Percentiles rank a stretch among this genome's conserved stretches.
Evolutionary conservation across 2,329 filamentous ascomycete genomes (phyloP).

Genomic region (Neoarthrinium moseri): DNA sequence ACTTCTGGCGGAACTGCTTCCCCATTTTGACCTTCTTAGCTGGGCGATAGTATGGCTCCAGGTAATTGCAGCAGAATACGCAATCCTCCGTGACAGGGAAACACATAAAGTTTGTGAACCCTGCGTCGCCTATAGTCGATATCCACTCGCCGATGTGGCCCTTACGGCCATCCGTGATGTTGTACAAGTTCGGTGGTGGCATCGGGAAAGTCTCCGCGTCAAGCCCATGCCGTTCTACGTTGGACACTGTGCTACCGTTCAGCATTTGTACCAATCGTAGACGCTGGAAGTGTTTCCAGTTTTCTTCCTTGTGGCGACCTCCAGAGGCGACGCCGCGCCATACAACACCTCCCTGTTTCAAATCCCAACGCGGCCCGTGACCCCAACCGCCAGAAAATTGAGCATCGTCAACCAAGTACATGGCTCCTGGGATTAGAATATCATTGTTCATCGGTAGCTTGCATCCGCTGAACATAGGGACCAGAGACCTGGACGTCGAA

Average conservation of each 20-base stretch:
- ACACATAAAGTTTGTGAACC: slow-evolving; percentile 27
- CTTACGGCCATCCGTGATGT: slow-evolving; percentile 33
- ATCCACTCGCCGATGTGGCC: slow-evolving; percentile 25
- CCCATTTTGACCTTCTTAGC: slow-evolving; percentile 25
- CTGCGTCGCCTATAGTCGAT: slow-evolving; percentile 20
- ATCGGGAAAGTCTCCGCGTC: slow-evolving; percentile 49
- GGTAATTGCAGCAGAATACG: slow-evolving; percentile 19
- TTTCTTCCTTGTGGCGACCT: slow-evolving; percentile 49
- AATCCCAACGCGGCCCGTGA: slow-evolving; percentile 56
- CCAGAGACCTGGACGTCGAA: slow-evolving; percentile 46
- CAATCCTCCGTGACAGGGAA: slow-evolving; percentile 18
- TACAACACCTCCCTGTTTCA: slow-evolving; percentile 54
- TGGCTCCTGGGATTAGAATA: slow-evolving; percentile 59
- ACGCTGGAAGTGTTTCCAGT: slow-evolving; percentile 69
- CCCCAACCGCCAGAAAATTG: slow-evolving; percentile 56
- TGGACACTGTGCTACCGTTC: slow-evolving; percentile 57
- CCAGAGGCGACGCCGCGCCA: slow-evolving; percentile 68
- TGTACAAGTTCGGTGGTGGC: slow-evolving; percentile 39
- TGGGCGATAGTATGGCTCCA: slow-evolving; percentile 18
- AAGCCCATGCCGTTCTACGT: slow-evolving; percentile 39
- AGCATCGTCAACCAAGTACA: slow-evolving; percentile 59
- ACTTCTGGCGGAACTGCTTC: slow-evolving; percentile 46
- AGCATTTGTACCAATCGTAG: slow-evolving; percentile 69
- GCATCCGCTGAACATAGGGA: slow-evolving; percentile 59
- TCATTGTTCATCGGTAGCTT: slow-evolving; percentile 61